Evolutionary conservation across 208 protist species (phyloP), one percentile per base, ranked within the genome.

Genomic region (Wallacemonas rigidus): DNA sequence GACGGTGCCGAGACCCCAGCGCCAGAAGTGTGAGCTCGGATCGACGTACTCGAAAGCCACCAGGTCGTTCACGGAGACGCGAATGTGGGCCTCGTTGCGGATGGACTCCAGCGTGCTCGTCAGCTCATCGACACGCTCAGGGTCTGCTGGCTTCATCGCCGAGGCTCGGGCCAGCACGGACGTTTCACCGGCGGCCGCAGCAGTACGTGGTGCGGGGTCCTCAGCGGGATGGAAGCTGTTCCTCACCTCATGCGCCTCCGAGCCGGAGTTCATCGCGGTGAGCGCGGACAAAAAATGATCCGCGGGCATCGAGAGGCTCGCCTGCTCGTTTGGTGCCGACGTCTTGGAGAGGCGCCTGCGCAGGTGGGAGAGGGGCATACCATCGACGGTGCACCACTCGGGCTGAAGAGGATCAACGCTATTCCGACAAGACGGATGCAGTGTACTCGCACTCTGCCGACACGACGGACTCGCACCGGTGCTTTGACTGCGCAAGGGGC

Each of bases 31-130:
- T 5, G 72, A 68, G 14, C 70, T 15, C 11, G 26, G 56, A 36
- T 80, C 69, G 5, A 89, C 76, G 44, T 83, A 89, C 71, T 89
- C 83, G 41, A 75, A 89, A 9, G 80, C 83, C 7, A 89, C 83
- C 39, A 89, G 69, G 57, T 85, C 77, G 60, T 89, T 76, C 65
- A 83, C 80, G 14, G 54, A 4, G 14, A 88, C 62, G 2, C 67
- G 62, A 11, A 85, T 56, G 58, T 74, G 58, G 7, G 64, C 63
- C 36, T 72, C 62, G n/a, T 61, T 70, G 47, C 48, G 51, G 26
- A 76, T 71, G 35, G 64, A 51, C 9, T 35, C 57, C 17, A 72
- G 54, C 35, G 44, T 63, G 57, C 36, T 45, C 57, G 57, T 63
- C 57, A 63, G 39, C 38, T 63, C 57, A 44, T 63, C 57, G 8